Conservation (phyloP, 495 filamentous ascomycete genomes). For the Penicillium steckii region DNA sequence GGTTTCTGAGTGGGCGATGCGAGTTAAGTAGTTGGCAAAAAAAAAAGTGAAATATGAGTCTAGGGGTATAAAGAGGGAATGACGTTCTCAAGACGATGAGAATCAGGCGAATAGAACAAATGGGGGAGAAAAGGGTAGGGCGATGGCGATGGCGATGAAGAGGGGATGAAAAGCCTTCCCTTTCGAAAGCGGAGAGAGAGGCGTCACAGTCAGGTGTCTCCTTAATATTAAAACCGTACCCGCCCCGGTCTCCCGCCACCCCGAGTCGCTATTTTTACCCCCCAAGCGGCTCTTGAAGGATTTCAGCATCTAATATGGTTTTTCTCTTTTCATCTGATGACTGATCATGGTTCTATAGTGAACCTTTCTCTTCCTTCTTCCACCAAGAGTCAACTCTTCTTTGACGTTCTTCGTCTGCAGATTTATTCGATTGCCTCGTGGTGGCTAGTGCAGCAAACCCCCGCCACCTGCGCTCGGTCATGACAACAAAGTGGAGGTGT, state of each 20-base stretch:
- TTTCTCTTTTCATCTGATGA: too few species aligned
- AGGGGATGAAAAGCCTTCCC: constrained; percentile 31
- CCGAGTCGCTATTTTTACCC: constrained; percentile 17
- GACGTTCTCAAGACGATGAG: neutral
- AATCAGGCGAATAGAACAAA: neutral
- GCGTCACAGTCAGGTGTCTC: constrained; percentile 29
- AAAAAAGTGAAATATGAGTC: neutral
- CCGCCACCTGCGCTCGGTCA: constrained; percentile 1
- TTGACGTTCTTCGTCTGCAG: constrained; percentile 5
- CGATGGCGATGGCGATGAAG: constrained; percentile 11
- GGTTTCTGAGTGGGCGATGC: neutral
- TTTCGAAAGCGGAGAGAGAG: constrained; percentile 32
- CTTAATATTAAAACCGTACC: constrained; percentile 35
- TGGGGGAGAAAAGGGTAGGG: constrained; percentile 7
- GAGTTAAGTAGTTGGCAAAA: neutral
- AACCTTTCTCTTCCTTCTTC: neutral
- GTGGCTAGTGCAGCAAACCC: constrained; percentile 6
- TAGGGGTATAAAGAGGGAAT: constrained; percentile 1
- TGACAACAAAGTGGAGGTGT: neutral
- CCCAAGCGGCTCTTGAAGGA: neutral
- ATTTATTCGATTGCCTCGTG: constrained; percentile 14
- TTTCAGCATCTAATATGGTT: too few species aligned
- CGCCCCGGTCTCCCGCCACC: constrained; percentile 25
- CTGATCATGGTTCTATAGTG: too few species aligned
- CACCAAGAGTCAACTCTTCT: neutral